phyloP scores from a whole-genome alignment of 2,329 filamentous ascomycete species.

The Podosphaera xanthii region DNA sequence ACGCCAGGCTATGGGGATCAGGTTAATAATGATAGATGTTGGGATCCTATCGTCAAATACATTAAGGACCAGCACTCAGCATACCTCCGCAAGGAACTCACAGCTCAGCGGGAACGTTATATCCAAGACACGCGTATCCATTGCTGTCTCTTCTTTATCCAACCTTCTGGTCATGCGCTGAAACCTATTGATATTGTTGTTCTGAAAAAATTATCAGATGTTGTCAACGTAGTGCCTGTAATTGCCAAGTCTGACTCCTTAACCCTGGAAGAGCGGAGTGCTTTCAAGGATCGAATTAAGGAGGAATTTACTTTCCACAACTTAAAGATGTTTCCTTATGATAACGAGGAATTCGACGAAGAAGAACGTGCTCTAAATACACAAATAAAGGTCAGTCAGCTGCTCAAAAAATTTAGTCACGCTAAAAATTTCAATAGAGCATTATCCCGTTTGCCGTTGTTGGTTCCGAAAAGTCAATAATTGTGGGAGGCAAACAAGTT shows the following conservation, averaged over 20 bases:
- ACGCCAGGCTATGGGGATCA: constrained; percentile 95
- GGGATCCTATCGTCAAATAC: constrained; percentile 99
- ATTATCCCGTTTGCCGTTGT: constrained; percentile 96
- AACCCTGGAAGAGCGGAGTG: constrained; percentile 81
- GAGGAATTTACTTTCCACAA: constrained; percentile 99
- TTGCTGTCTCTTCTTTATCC: constrained; percentile 99
- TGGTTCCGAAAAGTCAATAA: constrained; percentile 92
- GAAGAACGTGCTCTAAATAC: constrained; percentile 86
- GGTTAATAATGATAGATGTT: constrained; percentile 99
- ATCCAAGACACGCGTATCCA: constrained; percentile 98
- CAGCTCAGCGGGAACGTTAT: constrained; percentile 94
- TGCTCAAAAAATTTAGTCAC: neutral
- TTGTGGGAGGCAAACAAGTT: constrained; percentile 92
- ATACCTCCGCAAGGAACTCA: constrained; percentile 97
- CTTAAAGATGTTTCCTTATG: constrained; percentile 99
- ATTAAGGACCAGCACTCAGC: constrained; percentile 99
- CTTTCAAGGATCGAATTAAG: constrained; percentile 98
- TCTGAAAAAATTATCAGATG: constrained; percentile 96
- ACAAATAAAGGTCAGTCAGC: constrained; percentile 69
- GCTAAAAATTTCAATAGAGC: constrained; percentile 32
- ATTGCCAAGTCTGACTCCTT: constrained; percentile 96
- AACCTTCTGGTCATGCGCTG: constrained; percentile 89
- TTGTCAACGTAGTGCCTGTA: constrained; percentile 96
- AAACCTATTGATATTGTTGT: constrained; percentile 99
- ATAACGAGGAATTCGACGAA: constrained; percentile 95